These are phyloP conservation scores for Dunaliella primolecta DNA, from an alignment of 139 green algal genomes.

Conservation along the genomic window DNA sequence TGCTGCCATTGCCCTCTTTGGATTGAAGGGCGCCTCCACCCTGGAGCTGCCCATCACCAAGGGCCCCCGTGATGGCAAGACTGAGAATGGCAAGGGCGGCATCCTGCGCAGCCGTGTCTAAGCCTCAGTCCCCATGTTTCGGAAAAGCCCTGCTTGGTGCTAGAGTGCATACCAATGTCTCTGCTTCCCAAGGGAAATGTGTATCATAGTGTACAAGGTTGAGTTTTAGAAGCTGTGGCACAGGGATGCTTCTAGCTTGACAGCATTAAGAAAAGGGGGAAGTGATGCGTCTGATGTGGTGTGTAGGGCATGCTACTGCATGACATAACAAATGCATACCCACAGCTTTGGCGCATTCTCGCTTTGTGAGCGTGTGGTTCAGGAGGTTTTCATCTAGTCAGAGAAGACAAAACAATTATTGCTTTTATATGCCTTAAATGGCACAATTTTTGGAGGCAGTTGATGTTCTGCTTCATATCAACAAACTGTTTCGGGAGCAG, in stretches of 20 bases:
- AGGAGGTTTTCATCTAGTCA: background rate
- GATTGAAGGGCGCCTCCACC: constrained; percentile 76
- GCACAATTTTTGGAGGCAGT: background rate
- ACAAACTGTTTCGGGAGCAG: too few relatives aligned
- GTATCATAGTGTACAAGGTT: too few relatives aligned
- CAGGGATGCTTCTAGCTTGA: background rate
- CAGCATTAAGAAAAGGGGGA: background rate
- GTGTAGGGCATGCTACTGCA: background rate
- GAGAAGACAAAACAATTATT: background rate
- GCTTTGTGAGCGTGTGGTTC: background rate
- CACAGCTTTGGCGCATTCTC: background rate
- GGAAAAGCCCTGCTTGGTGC: background rate
- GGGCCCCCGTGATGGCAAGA: constrained; percentile 61
- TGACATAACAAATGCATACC: background rate
- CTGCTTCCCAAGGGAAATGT: too few relatives aligned
- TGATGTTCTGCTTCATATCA: background rate
- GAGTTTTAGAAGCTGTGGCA: background rate
- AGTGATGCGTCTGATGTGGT: background rate
- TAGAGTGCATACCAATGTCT: background rate
- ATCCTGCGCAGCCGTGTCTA: constrained; percentile 36
- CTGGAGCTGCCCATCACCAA: constrained; percentile 86
- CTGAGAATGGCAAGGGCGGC: constrained; percentile 59
- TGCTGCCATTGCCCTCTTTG: constrained; percentile 67
- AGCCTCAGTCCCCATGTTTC: background rate
- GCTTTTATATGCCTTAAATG: background rate